A percentile compares a stretch with the other conserved stretches of the same genome.
Evolutionary conservation across 2,329 filamentous ascomycete genomes (phyloP).

Genomic region (Fusarium sp.): DNA sequence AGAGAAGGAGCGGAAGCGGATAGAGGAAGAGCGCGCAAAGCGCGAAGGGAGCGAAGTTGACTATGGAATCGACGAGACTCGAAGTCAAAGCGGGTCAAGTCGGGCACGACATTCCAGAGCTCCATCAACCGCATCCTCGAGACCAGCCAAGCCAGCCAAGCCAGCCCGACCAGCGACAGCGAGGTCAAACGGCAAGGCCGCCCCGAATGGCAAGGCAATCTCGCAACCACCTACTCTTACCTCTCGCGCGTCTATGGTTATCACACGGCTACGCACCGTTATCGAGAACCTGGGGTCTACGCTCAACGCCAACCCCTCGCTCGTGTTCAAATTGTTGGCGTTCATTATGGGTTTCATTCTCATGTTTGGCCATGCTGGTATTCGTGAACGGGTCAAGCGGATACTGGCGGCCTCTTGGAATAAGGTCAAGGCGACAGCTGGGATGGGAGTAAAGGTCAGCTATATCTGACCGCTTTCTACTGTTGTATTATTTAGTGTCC

Average conservation of each 20-base stretch:
- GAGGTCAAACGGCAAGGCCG: constrained; percentile 46
- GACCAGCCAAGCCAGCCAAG: constrained; percentile 42
- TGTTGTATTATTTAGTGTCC: constrained; percentile 40
- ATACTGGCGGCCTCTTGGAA: constrained; percentile 79
- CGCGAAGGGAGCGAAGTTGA: constrained; percentile 71
- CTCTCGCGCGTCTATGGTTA: constrained; percentile 63
- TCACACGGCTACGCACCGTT: constrained; percentile 63
- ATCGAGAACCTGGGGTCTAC: constrained; percentile 63
- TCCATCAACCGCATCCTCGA: constrained; percentile 50
- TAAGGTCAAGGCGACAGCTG: constrained; percentile 85
- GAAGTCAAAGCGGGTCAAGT: constrained; percentile 52
- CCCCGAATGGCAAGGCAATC: constrained; percentile 45
- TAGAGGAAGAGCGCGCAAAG: constrained; percentile 65
- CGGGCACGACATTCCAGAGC: constrained; percentile 48
- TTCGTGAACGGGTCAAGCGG: constrained; percentile 79
- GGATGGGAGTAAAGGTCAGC: constrained; percentile 97
- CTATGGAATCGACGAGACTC: constrained; percentile 73
- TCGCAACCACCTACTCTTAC: constrained; percentile 52
- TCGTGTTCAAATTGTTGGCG: constrained; percentile 73
- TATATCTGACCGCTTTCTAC: constrained; percentile 75
- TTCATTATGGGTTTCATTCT: constrained; percentile 84
- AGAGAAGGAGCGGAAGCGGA: constrained; percentile 62
- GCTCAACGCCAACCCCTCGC: constrained; percentile 67
- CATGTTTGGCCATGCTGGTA: constrained; percentile 78
- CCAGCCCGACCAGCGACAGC: constrained; percentile 38